Evolutionary conservation across 208 protist genomes (phyloP), one percentile per base, ranked within the genome.

Genomic region (Leishmania amazonensis): DNA sequence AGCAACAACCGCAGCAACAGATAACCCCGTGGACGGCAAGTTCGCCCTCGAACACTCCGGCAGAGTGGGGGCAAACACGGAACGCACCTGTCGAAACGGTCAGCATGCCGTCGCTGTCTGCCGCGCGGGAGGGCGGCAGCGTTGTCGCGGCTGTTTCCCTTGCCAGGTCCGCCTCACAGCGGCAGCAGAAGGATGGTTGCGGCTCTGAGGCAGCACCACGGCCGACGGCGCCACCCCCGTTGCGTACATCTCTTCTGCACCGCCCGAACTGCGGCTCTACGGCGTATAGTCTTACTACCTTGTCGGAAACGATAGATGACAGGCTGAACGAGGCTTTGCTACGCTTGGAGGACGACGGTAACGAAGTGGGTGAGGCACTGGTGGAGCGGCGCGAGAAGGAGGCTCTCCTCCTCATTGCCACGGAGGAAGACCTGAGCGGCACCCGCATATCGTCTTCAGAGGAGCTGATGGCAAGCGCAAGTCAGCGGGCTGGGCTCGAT

Each of bases 251-350:
- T 19, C 9, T 3, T 9, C 7, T 67, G 3, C 74, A 78, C 17
- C 74, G 74, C 38, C 38, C 47, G 19, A 62, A 70, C 54, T 11
- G 70, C 49, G 75, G 9, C 28, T 11, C 40, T 1, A 31, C 42
- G 0, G 75, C 21, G 76, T 67, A 70, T 65, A 87, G 76, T 38
- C 35, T 65, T 54, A 79, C 81, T 60, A 90, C 85, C 51, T 90
- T 88, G 47, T 75, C 74, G 31, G 91, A 97, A 28, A 95, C 94
- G 11, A 88, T 89, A 57, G 94, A 97, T 78, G 90, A 94, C 58
- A 79, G 73, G 51, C 81, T 97, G 31, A 77, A 93, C 83, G 88
- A 93, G 51, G 88, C 83, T 21, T 70, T 97, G 72, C 72, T 81
- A 35, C 51, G 85, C 28, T 76, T 97, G n/a, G 94, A 97, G 78